phyloP scores from a whole-genome alignment of 1,284 basidiomycete species.

The Rhodotorula sp. region DNA sequence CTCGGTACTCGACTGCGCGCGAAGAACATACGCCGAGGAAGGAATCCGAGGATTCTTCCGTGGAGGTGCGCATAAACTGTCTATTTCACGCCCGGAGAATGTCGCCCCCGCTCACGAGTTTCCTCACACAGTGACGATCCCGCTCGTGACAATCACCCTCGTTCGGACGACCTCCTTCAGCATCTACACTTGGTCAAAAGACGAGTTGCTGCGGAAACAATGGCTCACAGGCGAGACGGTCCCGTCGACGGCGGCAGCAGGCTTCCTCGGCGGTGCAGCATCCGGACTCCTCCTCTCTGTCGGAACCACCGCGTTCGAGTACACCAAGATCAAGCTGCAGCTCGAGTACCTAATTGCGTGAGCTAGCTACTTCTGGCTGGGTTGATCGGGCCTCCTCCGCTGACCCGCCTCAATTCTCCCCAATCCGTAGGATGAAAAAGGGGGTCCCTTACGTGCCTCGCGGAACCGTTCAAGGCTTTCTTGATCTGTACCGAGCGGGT shows the following conservation, averaged over 20 bases:
- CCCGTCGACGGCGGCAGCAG: conserved; percentile 5
- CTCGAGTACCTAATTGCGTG: conserved; percentile 86
- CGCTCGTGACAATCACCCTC: conserved; percentile 92
- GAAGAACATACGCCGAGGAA: conserved; percentile 70
- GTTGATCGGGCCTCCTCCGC: too few species aligned
- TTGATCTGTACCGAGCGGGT: conserved; percentile 49
- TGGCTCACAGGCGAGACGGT: conserved; percentile 4
- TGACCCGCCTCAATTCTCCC: not conserved
- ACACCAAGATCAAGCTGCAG: conserved; percentile 51
- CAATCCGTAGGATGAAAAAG: conserved; percentile 41
- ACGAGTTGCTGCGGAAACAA: conserved; percentile 1
- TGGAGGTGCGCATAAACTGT: conserved; percentile 55
- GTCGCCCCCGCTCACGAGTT: too few species aligned
- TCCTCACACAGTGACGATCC: conserved; percentile 63
- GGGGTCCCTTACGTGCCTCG: conserved; percentile 42
- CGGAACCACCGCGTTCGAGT: conserved; percentile 40
- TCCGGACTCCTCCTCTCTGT: conserved; percentile 31
- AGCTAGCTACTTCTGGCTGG: not conserved
- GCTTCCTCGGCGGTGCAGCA: conserved; percentile 36
- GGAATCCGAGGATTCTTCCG: conserved; percentile 88
- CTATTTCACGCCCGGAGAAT: too few species aligned
- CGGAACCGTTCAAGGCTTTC: conserved; percentile 41
- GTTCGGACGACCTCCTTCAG: conserved; percentile 67
- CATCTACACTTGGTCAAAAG: conserved; percentile 50
- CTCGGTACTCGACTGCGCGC: conserved; percentile 43